These are phyloP conservation scores for Quercus tomentella DNA, from an alignment of 331 rosid species.

Conservation along the genomic window DNA sequence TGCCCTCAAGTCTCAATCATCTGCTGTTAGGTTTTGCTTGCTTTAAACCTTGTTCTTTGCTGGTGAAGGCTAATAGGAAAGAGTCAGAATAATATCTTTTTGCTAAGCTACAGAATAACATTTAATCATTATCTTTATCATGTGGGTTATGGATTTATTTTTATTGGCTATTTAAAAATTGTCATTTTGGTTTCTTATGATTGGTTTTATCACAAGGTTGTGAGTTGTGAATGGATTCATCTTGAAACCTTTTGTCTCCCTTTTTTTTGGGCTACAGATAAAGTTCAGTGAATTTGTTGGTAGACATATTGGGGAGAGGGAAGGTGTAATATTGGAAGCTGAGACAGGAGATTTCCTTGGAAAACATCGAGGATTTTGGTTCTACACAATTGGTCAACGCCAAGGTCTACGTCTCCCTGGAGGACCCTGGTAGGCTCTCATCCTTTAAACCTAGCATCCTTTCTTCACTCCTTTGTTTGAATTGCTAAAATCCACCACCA, in stretches of 20 bases:
- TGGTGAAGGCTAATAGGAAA: conserved; percentile 2
- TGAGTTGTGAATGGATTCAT: background rate
- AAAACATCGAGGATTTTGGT: conserved; percentile 93
- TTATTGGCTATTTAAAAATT: background rate
- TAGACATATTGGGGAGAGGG: conserved; percentile 83
- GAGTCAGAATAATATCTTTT: too few species aligned
- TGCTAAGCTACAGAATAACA: background rate
- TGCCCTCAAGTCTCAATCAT: too few species aligned
- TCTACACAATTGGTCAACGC: conserved; percentile 93
- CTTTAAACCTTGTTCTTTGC: background rate
- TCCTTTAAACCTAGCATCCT: conserved; percentile 5
- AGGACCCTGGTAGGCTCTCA: conserved; percentile 79
- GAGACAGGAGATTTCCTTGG: conserved; percentile 95
- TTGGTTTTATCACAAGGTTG: background rate
- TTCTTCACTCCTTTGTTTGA: background rate
- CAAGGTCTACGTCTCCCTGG: conserved; percentile 87
- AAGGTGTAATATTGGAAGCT: conserved; percentile 91
- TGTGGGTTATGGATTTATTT: background rate
- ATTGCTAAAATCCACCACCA: background rate
- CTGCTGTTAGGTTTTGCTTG: too few species aligned
- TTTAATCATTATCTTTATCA: background rate
- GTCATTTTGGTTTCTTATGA: background rate
- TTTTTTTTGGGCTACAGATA: conserved; percentile 44
- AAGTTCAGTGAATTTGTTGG: conserved; percentile 91
- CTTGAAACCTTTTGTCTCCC: background rate